Evolutionary conservation across 1,284 basidiomycete genomes (phyloP).

Genomic region (Cryptococcus wingfieldii): DNA sequence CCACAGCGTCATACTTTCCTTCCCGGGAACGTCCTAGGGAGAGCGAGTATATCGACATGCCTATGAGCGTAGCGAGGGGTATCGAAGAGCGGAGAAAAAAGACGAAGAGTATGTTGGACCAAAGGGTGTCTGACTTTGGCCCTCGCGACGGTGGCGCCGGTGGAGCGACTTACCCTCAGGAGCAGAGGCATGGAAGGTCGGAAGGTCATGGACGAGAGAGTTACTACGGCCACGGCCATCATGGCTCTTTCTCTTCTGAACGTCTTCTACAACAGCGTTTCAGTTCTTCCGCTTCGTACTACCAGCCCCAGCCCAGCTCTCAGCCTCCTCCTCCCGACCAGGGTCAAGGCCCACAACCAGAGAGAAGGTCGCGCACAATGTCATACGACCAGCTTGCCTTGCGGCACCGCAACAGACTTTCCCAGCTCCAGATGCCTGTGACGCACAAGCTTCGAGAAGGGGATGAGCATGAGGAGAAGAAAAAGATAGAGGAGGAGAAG

Average conservation of each 20-base stretch:
- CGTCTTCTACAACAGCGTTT: background rate
- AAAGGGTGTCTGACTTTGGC: constrained; percentile 23
- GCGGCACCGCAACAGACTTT: constrained; percentile 42
- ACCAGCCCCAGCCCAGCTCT: background rate
- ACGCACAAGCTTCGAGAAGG: constrained; percentile 35
- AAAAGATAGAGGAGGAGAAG: constrained; percentile 25
- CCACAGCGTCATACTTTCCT: background rate
- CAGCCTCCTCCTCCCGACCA: background rate
- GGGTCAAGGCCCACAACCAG: background rate
- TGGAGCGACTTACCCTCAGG: constrained; percentile 6
- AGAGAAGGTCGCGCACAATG: constrained; percentile 22
- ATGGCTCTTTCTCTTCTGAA: background rate
- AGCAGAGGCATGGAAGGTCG: background rate
- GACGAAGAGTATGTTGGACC: constrained; percentile 34
- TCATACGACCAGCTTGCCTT: constrained; percentile 45
- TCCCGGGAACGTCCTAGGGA: too few species aligned
- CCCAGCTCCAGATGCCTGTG: constrained; percentile 40
- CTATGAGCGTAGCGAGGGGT: constrained; percentile 13
- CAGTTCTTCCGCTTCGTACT: background rate
- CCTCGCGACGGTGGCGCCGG: background rate
- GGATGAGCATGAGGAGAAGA: constrained; percentile 30
- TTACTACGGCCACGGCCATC: background rate
- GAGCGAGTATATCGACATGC: constrained; percentile 7
- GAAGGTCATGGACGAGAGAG: background rate
- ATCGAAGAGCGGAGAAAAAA: constrained; percentile 23